phyloP scores from a whole-genome alignment of 2,329 filamentous ascomycete genomes.

The Emmonsia crescens region DNA sequence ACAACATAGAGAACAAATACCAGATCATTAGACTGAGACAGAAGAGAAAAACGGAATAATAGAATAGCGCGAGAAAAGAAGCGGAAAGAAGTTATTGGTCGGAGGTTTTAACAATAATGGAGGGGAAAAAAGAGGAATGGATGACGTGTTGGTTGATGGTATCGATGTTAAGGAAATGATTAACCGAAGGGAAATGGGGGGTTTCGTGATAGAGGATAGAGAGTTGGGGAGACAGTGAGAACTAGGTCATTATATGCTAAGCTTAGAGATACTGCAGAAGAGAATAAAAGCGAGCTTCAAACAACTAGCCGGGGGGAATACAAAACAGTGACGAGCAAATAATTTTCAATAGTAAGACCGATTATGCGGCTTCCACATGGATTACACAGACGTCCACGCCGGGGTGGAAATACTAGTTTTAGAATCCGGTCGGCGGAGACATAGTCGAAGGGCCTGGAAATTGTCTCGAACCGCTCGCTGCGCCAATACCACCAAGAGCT shows the following conservation, averaged over 20 bases:
- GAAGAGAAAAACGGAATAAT: no score
- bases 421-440: slow-evolving; percentile 29
- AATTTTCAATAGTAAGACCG: background rate
- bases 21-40: slow-evolving; percentile 2
- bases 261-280: background rate
- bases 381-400: background rate
- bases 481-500: slow-evolving; percentile 28
- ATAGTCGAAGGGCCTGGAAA: slow-evolving; percentile 17
- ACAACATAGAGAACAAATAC: slow-evolving; percentile 14
- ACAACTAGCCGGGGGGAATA: background rate
- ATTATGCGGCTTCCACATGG: background rate
- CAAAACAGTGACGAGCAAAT: background rate
- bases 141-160: background rate
- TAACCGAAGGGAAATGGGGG: background rate
- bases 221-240: background rate
- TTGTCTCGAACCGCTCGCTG: slow-evolving; percentile 25
- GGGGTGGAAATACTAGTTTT: slow-evolving; percentile 11
- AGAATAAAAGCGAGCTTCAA: background rate
- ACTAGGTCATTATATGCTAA: background rate
- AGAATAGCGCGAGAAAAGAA: background rate
- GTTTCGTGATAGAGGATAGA: background rate
- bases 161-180: background rate
- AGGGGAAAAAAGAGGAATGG: background rate
- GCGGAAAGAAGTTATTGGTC: background rate
- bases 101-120: background rate